Evolutionary conservation across 2,329 filamentous ascomycete genomes (phyloP), one percentile per base, ranked within the genome.

Genomic region (Ophiognomonia clavigignenti-juglandacearum): DNA sequence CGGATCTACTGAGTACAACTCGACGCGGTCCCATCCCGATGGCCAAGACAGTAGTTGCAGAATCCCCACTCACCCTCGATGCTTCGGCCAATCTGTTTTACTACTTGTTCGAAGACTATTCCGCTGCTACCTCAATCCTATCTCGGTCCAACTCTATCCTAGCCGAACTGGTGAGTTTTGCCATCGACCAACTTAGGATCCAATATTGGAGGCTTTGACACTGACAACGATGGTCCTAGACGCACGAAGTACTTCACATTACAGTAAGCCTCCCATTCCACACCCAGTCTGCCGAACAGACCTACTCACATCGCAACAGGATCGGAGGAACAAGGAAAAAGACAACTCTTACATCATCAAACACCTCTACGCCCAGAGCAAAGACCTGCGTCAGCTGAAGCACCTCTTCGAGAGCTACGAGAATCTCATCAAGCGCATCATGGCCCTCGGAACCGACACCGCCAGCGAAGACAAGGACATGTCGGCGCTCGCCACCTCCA

Each of bases 101-200:
- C 59, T 84, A 83, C 56, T 64, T 85, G 0, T 85, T 85, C 56
- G 81, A 85, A 56, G 81, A 84, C 57, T 84, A 82, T 68, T 72
- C 73, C 29, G 77, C 78, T 4, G 79, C 77, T 1, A 78, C 77
- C 43, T 73, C 73, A 22, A 70, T 80, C 5, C 67, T 84, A 11
- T 74, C 71, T 9, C 58, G 53, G 2, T 70, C 70, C 56, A 73
- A 56, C 57, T 61, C 50, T 59, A 77, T 58, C 47, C 61, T 85
- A 6, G 67, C 74, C 38, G 61, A 67, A 14, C 64, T 82, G 50
- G 76, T 78, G 59, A 53, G 67, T 57, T 7, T n/a, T 11, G 8
- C 18, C 9, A 14, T 24, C 10, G 18, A 32, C n/a, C 16, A 4
- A 4, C 23, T 18, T 6, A n/a, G n/a, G n/a, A n/a, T n/a, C n/a